Evolutionary conservation across 495 filamentous ascomycete genomes (phyloP), one percentile per base, ranked within the genome.

Genomic region (Hypoxylon rickii): DNA sequence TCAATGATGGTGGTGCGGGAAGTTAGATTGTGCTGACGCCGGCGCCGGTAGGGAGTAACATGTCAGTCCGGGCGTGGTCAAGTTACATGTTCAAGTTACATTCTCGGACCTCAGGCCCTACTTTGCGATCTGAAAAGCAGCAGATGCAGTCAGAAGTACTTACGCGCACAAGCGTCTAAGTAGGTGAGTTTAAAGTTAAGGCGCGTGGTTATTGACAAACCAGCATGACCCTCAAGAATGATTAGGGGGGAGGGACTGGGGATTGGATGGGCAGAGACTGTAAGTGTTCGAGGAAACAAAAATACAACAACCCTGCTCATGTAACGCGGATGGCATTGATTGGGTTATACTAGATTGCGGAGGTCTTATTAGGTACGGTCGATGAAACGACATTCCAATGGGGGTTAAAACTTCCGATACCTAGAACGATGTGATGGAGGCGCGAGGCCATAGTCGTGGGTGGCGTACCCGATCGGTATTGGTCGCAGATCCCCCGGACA

Each of bases 401-500:
- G 49, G 17, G 59, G 59, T 39, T 51, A 53, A 57, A 56, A 49
- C 42, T 32, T 50, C 59, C 59, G 59, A 57, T 44, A 38, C 47
- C 51, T n/a, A n/a, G n/a, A n/a, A n/a, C n/a, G n/a, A n/a, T n/a
- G n/a, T n/a, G 44, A 57, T 39, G 10, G 40, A 37, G 40, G 57
- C 50, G 57, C 45, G 19, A 36, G 50, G 34, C 20, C 43, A 36
- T 52, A 53, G 52, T 57, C 48, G 48, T 17, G 49, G 59, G 56
- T 55, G 52, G 37, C 15, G 37, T 16, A 38, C 52, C 22, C 51
- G 59, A 57, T 63, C 59, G 59, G 59, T 63, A 63, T 44, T 53
- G 48, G 48, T 52, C 16, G 52, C 43, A 63, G 59, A 63, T 63
- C 24, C 59, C 53, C 59, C 48, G 53, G 59, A 57, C 48, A 13